Conservation (phyloP, 257 asterid species). For the Euphrasia confusa region DNA sequence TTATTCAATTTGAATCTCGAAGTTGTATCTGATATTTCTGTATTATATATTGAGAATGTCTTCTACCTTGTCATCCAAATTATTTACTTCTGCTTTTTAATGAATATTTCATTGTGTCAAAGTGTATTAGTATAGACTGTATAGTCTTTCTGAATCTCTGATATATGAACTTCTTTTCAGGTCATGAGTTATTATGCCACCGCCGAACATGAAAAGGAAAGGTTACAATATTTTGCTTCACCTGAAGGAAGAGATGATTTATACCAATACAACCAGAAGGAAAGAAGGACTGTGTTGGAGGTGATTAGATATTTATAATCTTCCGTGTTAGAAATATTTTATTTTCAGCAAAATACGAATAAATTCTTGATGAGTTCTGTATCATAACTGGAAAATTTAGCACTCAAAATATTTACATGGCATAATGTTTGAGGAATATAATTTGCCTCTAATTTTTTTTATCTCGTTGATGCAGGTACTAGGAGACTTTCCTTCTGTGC, state of each 20-base stretch:
- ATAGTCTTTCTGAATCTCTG: background rate
- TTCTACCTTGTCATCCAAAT: no score
- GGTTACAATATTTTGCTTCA: constrained; percentile 81
- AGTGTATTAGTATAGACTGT: background rate
- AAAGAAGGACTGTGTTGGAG: constrained; percentile 90
- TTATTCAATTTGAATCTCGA: no score
- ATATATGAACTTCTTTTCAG: constrained; percentile 33
- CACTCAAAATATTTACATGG: constrained; percentile 4
- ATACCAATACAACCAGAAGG: constrained; percentile 93
- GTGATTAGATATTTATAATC: constrained; percentile 33
- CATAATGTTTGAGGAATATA: background rate
- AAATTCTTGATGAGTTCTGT: background rate
- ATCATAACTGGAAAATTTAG: constrained; percentile 15
- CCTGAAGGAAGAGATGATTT: constrained; percentile 98
- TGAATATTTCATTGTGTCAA: background rate
- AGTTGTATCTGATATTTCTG: background rate
- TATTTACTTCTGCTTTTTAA: constrained; percentile 10
- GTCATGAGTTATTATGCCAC: constrained; percentile 85
- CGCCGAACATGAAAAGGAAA: constrained; percentile 92
- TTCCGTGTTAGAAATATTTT: constrained; percentile 11
- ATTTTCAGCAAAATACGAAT: background rate
- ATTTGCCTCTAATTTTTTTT: constrained; percentile 9
- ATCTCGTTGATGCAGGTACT: constrained; percentile 51
- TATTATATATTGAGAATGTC: no score
- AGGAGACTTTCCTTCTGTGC: constrained; percentile 89